These are phyloP conservation scores for Xylariaceae sp. DNA, from an alignment of 2,329 filamentous ascomycete genomes.

Conservation along the genomic window DNA sequence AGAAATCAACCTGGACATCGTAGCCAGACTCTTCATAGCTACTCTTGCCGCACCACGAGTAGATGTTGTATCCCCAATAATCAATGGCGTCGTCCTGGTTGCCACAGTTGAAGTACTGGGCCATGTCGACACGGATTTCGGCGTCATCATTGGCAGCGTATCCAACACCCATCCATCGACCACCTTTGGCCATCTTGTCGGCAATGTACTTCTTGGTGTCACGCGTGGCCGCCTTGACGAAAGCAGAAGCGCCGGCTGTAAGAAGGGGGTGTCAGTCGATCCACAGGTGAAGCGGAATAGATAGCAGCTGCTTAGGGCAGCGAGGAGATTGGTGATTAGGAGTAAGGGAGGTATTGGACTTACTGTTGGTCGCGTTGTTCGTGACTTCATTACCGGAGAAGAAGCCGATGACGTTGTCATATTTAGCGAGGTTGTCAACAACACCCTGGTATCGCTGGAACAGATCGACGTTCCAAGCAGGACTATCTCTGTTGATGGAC, in stretches of 20 bases:
- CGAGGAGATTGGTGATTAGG: background rate
- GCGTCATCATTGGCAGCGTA: conserved; percentile 76
- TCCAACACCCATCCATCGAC: conserved; percentile 66
- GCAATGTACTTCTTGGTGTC: conserved; percentile 77
- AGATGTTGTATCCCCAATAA: conserved; percentile 86
- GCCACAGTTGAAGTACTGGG: conserved; percentile 73
- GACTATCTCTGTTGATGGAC: conserved; percentile 65
- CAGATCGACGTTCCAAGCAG: conserved; percentile 62
- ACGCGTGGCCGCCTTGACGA: conserved; percentile 75
- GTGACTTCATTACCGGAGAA: conserved; percentile 79
- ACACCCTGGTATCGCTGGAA: conserved; percentile 66
- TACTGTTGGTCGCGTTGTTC: conserved; percentile 64
- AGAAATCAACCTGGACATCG: conserved; percentile 64
- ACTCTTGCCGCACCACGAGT: conserved; percentile 74
- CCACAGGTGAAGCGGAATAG: background rate
- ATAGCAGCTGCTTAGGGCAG: background rate
- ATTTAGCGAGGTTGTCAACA: conserved; percentile 62
- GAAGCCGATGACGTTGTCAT: conserved; percentile 74
- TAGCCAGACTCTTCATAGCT: conserved; percentile 63
- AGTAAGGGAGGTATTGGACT: conserved; percentile 7
- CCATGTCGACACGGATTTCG: conserved; percentile 62
- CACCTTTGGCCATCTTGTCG: conserved; percentile 46
- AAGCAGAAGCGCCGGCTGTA: conserved; percentile 59
- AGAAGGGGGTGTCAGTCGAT: background rate
- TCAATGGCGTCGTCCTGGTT: conserved; percentile 56